A percentile compares a stretch with the other conserved stretches of the same genome.
These are phyloP conservation scores for Knoxia roxburghii DNA, from an alignment of 257 asterid species.

Conservation along the genomic window DNA sequence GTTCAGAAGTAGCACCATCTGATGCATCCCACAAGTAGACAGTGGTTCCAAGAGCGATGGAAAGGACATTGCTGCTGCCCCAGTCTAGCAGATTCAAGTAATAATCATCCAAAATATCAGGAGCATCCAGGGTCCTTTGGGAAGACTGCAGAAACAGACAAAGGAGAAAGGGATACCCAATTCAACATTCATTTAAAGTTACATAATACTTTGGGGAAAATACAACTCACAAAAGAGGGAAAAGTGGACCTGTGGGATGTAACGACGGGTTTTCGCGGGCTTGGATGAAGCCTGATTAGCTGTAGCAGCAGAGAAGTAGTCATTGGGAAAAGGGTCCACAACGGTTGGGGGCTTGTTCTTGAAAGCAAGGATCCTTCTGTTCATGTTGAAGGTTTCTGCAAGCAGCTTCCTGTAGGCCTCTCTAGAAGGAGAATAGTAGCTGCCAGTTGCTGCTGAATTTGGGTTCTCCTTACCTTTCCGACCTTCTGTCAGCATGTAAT, in stretches of 20 bases:
- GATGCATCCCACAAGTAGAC: slow-evolving; percentile 92
- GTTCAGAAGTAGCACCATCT: slow-evolving; percentile 67
- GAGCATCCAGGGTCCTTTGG: slow-evolving; percentile 90
- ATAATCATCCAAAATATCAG: slow-evolving; percentile 81
- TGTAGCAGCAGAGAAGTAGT: slow-evolving; percentile 28
- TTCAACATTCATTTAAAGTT: too few species aligned
- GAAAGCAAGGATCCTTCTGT: slow-evolving; percentile 78
- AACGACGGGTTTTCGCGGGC: slow-evolving; percentile 57
- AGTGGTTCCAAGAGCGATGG: slow-evolving; percentile 77
- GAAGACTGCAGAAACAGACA: slow-evolving; percentile 58
- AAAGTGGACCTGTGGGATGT: slow-evolving; percentile 76
- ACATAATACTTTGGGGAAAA: too few species aligned
- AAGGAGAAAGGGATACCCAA: neutral
- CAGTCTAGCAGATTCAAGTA: slow-evolving; percentile 81
- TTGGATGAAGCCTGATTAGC: slow-evolving; percentile 44
- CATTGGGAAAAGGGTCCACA: slow-evolving; percentile 49
- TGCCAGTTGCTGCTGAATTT: slow-evolving; percentile 44
- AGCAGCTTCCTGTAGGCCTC: slow-evolving; percentile 82
- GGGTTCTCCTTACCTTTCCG: slow-evolving; percentile 89
- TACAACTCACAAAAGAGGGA: neutral
- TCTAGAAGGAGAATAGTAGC: slow-evolving; percentile 48
- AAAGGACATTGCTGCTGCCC: slow-evolving; percentile 86
- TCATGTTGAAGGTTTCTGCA: slow-evolving; percentile 81
- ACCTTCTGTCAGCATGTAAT: slow-evolving; percentile 76
- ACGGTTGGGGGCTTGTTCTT: slow-evolving; percentile 80